Conservation (phyloP, 2,329 filamentous ascomycete genomes). For the Penicillium paneum region DNA sequence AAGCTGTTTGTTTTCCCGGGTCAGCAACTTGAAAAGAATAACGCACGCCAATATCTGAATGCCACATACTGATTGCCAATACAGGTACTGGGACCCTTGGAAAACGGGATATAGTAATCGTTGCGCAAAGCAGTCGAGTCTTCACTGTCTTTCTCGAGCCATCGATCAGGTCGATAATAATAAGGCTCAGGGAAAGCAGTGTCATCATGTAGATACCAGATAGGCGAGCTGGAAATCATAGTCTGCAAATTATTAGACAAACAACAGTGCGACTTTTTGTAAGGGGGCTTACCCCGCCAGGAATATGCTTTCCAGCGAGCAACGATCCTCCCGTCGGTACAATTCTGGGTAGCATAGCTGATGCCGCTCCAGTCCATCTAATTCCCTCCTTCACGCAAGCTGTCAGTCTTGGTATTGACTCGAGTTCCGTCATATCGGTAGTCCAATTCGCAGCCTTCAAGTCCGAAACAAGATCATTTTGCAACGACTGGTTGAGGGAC, state of each 20-base stretch:
- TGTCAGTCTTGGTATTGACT: not conserved
- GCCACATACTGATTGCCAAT: not conserved
- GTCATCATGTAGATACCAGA: not conserved
- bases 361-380: not conserved
- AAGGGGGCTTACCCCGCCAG: not conserved
- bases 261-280: not conserved
- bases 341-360: not conserved
- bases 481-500: not conserved
- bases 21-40: not conserved
- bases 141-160: not conserved
- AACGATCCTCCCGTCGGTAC: not conserved
- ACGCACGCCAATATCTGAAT: not conserved
- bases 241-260: not conserved
- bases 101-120: not conserved
- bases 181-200: not conserved
- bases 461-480: not conserved
- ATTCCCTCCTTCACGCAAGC: not conserved
- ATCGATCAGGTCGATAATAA: not conserved
- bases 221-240: not conserved
- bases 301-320: not conserved
- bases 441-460: not conserved
- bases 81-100: not conserved
- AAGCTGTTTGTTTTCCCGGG: not conserved
- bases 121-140: not conserved
- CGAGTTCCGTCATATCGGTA: not conserved